phyloP scores from a whole-genome alignment of 2,329 filamentous ascomycete genomes.

The Botrytis byssoidea region DNA sequence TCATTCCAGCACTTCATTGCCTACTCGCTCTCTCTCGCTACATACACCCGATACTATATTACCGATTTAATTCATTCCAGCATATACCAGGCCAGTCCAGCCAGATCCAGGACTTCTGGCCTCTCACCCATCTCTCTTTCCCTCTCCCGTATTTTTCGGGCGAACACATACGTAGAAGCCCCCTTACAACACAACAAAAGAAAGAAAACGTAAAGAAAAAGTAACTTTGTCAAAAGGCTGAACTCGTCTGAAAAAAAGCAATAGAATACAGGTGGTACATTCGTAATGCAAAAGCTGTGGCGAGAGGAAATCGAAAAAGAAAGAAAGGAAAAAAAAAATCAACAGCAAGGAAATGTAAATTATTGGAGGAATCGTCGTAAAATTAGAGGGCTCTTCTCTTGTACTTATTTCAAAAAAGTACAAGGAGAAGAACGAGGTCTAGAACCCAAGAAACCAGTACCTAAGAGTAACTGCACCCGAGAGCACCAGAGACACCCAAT shows the following conservation, averaged over 20 bases:
- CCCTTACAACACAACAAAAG: not conserved
- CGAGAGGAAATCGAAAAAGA: not conserved
- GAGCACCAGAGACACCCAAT: not conserved
- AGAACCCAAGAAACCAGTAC: constrained; percentile 12
- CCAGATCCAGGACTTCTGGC: not conserved
- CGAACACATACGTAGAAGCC: not conserved
- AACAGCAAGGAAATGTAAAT: not conserved
- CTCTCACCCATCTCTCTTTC: not conserved
- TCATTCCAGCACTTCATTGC: not conserved
- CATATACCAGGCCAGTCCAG: not conserved
- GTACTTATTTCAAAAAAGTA: not conserved
- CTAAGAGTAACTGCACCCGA: constrained; percentile 1
- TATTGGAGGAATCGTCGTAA: not conserved
- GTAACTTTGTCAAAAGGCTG: not conserved
- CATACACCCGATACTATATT: not conserved
- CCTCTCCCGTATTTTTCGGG: not conserved
- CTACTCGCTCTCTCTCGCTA: not conserved
- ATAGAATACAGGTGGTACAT: constrained; percentile 16
- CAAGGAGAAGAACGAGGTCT: constrained; percentile 5
- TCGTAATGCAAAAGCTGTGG: not conserved
- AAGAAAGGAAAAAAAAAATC: not conserved
- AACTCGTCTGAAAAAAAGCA: not conserved
- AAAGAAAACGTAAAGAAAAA: not conserved
- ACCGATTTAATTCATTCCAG: not conserved
- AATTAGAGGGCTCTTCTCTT: constrained; percentile 3